phyloP scores from a whole-genome alignment of 2,329 filamentous ascomycete genomes.

The Penicillium polonicum region DNA sequence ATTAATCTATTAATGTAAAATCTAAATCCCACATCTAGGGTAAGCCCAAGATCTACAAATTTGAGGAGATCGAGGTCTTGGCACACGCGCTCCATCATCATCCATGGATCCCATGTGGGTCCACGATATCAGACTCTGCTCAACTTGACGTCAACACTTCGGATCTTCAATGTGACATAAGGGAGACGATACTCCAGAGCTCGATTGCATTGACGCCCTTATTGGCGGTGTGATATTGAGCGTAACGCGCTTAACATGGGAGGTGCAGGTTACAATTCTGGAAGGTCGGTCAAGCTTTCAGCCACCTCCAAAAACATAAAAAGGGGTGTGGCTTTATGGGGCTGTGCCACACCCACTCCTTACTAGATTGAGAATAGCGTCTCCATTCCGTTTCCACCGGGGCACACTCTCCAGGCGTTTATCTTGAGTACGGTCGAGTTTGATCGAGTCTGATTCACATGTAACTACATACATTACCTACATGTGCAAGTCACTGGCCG shows the following conservation, averaged over 20 bases:
- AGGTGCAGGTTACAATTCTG: neutral
- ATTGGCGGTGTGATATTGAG: neutral
- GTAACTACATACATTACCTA: too few relatives aligned
- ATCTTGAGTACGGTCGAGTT: neutral
- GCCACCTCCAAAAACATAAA: neutral
- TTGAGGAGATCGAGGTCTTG: slow-evolving; percentile 13
- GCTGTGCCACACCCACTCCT: slow-evolving; percentile 1
- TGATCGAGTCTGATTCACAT: neutral
- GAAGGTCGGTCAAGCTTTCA: neutral
- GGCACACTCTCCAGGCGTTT: neutral
- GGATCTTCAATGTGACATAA: neutral
- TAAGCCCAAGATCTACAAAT: slow-evolving; percentile 14
- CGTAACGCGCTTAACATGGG: neutral
- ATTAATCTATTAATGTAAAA: neutral
- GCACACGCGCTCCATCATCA: slow-evolving; percentile 17
- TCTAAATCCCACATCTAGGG: neutral
- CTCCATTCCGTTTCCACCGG: neutral
- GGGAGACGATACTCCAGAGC: neutral
- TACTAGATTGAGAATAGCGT: neutral
- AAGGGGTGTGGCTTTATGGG: slow-evolving; percentile 6
- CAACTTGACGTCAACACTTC: slow-evolving; percentile 18
- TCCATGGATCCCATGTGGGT: slow-evolving; percentile 6
- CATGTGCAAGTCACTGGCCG: neutral
- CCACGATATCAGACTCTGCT: slow-evolving; percentile 8
- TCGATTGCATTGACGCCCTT: neutral